phyloP scores from a whole-genome alignment of 192 early-diverging fungal genomes.

The Ramicandelaber brevisporus region DNA sequence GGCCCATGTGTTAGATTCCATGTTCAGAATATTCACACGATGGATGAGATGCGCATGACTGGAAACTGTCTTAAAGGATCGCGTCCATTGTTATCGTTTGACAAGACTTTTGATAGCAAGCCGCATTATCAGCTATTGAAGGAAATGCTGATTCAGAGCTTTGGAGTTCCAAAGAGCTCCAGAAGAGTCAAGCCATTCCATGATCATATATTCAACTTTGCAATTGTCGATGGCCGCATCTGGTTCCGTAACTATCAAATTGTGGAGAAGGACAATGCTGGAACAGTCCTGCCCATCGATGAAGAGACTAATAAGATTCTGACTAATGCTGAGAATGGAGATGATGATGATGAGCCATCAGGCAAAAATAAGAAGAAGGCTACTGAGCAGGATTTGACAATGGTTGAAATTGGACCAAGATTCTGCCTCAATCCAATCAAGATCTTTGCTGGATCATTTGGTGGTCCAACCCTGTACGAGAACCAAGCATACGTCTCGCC shows the following conservation, averaged over 20 bases:
- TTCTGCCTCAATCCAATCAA: conserved; percentile 79
- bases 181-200: conserved; percentile 89
- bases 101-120: conserved; percentile 65
- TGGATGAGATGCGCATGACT: conserved; percentile 96
- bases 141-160: conserved; percentile 81
- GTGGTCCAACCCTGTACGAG: conserved; percentile 76
- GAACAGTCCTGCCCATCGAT: too few relatives aligned
- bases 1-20: conserved; percentile 88
- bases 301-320: too few relatives aligned
- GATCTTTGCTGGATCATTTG: conserved; percentile 88
- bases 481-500: conserved; percentile 73
- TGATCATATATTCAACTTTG: conserved; percentile 81
- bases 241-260: conserved; percentile 98
- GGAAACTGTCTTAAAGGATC: conserved; percentile 96
- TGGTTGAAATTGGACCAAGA: conserved; percentile 94
- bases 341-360: conserved; percentile 21
- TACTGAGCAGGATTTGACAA: conserved; percentile 45
- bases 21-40: conserved; percentile 93
- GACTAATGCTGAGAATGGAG: too few relatives aligned
- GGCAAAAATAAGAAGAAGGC: conserved; percentile 24
- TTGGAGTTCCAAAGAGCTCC: conserved; percentile 66
- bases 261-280: conserved; percentile 45
- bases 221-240: conserved; percentile 61
- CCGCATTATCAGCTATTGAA: conserved; percentile 74
- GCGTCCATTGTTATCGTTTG: conserved; percentile 84